Conservation (phyloP, 495 filamentous ascomycete species). For the Penicillium desertorum region DNA sequence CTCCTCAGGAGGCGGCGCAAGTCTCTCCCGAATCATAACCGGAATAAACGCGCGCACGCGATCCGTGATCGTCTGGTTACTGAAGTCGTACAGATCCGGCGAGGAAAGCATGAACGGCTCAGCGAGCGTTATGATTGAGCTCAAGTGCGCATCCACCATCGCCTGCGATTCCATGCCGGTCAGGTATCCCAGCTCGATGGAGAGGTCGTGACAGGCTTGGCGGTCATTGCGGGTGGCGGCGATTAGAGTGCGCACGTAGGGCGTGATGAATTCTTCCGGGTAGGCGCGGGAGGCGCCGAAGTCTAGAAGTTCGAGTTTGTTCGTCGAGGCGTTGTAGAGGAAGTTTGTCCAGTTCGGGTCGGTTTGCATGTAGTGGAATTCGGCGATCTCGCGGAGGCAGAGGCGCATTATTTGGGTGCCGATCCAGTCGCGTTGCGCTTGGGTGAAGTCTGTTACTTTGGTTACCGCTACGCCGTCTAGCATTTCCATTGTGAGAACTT, state of each 20-base stretch:
- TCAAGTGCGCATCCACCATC: constrained; percentile 86
- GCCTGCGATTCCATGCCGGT: constrained; percentile 79
- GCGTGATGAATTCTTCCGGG: constrained; percentile 71
- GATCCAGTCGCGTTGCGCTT: constrained; percentile 82
- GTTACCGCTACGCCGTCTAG: constrained; percentile 89
- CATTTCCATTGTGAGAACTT: constrained; percentile 91
- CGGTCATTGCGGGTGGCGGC: constrained; percentile 74
- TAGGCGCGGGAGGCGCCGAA: constrained; percentile 92
- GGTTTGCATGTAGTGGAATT: constrained; percentile 98
- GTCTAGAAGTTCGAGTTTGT: constrained; percentile 87
- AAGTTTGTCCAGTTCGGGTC: constrained; percentile 99
- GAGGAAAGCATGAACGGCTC: constrained; percentile 80
- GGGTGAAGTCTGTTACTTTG: constrained; percentile 69
- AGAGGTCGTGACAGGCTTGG: constrained; percentile 60
- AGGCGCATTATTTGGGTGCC: constrained; percentile 90
- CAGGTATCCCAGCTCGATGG: constrained; percentile 83
- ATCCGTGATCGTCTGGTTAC: constrained; percentile 92
- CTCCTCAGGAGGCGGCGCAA: constrained; percentile 93
- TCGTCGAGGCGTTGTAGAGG: constrained; percentile 72
- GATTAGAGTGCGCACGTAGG: constrained; percentile 73
- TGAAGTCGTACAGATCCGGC: constrained; percentile 86
- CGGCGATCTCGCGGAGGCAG: constrained; percentile 87
- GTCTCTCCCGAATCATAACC: constrained; percentile 82
- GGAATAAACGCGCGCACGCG: constrained; percentile 83
- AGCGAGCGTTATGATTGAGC: constrained; percentile 80